Evolutionary conservation across 2,329 filamentous ascomycete species (phyloP), one percentile per base, ranked within the genome.

Genomic region (Fusarium goolgardi): DNA sequence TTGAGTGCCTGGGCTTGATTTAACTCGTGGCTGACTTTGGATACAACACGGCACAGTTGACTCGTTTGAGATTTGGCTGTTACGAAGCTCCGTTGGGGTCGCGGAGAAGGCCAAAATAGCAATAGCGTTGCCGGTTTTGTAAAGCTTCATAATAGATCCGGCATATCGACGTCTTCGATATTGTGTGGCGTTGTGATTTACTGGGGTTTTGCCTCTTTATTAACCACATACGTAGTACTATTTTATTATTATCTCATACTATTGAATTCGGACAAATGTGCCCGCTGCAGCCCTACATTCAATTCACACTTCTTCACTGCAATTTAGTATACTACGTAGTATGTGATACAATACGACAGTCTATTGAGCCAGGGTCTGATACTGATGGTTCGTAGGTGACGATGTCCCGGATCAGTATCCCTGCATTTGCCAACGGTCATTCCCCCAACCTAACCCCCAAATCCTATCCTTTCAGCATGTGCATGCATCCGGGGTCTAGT

Each of bases 341-440:
- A 41, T 45, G 25, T 25, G 25, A 41, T 25, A 41, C 23, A 16
- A 45, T 29, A 45, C 8, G 27, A 45, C 43, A 32, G 12, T 16
- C 27, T 16, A 3, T 21, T 13, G 23, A n/a, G 43, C 61, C 59
- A 37, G 61, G 49, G 44, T 61, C 54, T 65, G 25, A 46, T 53
- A 16, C 44, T 67, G 59, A 55, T 71, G 65, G 67, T 68, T 73
- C 60, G 53, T 56, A 46, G 47, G 53, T 57, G 50, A 59, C 44
- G 49, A 39, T 57, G 52, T 53, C 25, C 54, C 59, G 67, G 65
- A 65, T 73, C 63, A 52, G 55, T 49, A 73, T 70, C 71, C 71
- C 71, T 73, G 65, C 55, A 25, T 63, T 69, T 67, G 63, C 60
- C 63, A 71, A 46, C 52, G 43, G 58, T 54, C 35, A 44, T 46